Percentiles rank a stretch among this genome's conserved stretches.
Evolutionary conservation across 257 asterid genomes (phyloP).

Genomic region (Schizonepeta tenuifolia): DNA sequence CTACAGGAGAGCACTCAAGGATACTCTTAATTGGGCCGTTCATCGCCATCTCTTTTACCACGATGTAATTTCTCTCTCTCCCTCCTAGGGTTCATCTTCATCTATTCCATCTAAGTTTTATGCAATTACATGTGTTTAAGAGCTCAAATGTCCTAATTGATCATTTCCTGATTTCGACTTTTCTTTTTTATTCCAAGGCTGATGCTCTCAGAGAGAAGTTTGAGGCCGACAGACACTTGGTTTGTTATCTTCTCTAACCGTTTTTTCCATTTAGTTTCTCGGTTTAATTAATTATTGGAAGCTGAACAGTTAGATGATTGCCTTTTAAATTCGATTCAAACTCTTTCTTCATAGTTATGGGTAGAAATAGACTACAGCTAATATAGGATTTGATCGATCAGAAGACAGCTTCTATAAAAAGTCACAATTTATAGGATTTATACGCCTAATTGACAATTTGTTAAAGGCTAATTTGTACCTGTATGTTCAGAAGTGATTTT

Average conservation of each 20-base stretch:
- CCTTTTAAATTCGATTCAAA: not conserved
- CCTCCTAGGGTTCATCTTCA: no score
- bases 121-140: not conserved
- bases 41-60: conserved; percentile 97
- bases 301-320: not conserved
- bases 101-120: conserved; percentile 25
- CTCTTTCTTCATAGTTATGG: not conserved
- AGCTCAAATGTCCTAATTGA: not conserved
- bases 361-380: not conserved
- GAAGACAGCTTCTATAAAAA: not conserved
- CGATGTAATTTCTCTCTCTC: conserved; percentile 56
- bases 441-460: not conserved
- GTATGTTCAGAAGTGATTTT: not conserved
- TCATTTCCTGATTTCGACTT: not conserved
- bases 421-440: no score
- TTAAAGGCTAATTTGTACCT: not conserved
- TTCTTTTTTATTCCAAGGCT: conserved; percentile 48
- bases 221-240: conserved; percentile 78
- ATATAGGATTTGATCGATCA: not conserved
- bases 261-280: not conserved
- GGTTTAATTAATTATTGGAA: not conserved
- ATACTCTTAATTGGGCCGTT: conserved; percentile 98
- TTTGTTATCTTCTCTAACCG: conserved; percentile 34
- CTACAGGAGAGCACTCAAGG: conserved; percentile 90
- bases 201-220: conserved; percentile 83